Evolutionary conservation across 176 grass and related monocot genomes (phyloP).

Genomic region (Typha latifolia): DNA sequence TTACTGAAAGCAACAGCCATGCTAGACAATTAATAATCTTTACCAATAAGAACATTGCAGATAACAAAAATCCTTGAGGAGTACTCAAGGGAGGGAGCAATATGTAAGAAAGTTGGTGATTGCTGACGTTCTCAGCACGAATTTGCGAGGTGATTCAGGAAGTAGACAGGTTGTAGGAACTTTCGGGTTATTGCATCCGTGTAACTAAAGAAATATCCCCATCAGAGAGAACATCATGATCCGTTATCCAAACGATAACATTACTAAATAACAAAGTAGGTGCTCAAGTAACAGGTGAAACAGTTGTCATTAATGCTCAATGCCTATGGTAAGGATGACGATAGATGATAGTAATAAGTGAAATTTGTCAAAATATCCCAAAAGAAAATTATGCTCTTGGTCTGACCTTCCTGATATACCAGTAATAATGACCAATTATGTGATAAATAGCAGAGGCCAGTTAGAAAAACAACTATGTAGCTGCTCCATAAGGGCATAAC

Average conservation of each 20-base stretch:
- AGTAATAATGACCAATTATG: no score
- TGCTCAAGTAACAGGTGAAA: not conserved
- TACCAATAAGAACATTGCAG: not conserved
- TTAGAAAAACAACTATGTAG: no score
- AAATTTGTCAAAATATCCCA: not conserved
- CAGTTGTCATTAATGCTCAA: not conserved
- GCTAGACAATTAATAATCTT: not conserved
- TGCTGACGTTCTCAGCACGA: constrained; percentile 2
- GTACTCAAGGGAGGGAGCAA: constrained; percentile 2
- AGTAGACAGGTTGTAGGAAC: not conserved
- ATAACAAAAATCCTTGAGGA: not conserved
- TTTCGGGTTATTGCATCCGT: no score
- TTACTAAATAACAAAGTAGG: not conserved
- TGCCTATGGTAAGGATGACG: not conserved
- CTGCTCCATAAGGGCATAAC: no score
- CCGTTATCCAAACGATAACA: not conserved
- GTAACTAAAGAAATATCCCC: constrained; percentile 6
- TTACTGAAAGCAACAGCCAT: constrained; percentile 5
- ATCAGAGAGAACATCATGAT: not conserved
- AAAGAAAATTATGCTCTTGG: no score
- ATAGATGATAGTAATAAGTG: not conserved
- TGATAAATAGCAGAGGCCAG: no score
- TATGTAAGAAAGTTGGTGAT: constrained; percentile 6
- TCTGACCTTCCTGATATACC: no score
- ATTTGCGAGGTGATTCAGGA: not conserved